phyloP scores from a whole-genome alignment of 176 grass and related monocot genomes.

The Leersia perrieri region DNA sequence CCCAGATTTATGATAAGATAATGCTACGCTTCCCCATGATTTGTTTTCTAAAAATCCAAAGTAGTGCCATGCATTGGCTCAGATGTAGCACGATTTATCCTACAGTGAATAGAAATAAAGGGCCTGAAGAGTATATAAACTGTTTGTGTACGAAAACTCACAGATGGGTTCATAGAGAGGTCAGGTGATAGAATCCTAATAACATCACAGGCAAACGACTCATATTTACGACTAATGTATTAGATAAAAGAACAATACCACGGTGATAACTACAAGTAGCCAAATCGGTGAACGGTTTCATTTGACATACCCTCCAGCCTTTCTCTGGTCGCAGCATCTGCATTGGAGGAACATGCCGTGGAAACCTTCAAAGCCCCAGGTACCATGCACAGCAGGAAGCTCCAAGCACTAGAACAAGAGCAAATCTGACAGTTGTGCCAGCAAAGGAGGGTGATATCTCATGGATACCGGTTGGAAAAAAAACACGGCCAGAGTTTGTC shows the following conservation, averaged over 20 bases:
- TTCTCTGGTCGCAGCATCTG: slow-evolving; percentile 30
- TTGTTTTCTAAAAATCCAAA: slow-evolving; percentile 2
- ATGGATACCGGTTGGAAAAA: slow-evolving; percentile 5
- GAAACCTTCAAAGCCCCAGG: slow-evolving; percentile 40
- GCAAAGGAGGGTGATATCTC: slow-evolving; percentile 12
- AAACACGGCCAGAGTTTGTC: slow-evolving; percentile 41
- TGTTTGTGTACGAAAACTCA: too few relatives aligned
- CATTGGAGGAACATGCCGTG: slow-evolving; percentile 40
- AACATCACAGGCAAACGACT: neutral
- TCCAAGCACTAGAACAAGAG: slow-evolving; percentile 41
- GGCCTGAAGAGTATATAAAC: too few relatives aligned
- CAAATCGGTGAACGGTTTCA: slow-evolving; percentile 19
- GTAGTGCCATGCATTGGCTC: neutral
- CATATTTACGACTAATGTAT: too few relatives aligned
- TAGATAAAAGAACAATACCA: neutral
- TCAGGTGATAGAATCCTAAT: neutral
- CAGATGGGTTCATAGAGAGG: neutral
- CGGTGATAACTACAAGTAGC: neutral
- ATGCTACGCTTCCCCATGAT: neutral
- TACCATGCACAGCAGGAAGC: slow-evolving; percentile 3
- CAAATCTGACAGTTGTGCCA: slow-evolving; percentile 20
- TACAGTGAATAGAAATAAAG: too few relatives aligned
- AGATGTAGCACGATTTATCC: too few relatives aligned
- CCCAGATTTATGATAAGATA: neutral
- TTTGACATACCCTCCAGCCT: slow-evolving; percentile 31